Conservation (phyloP, 495 filamentous ascomycete genomes). For the Daldinia childiae region DNA sequence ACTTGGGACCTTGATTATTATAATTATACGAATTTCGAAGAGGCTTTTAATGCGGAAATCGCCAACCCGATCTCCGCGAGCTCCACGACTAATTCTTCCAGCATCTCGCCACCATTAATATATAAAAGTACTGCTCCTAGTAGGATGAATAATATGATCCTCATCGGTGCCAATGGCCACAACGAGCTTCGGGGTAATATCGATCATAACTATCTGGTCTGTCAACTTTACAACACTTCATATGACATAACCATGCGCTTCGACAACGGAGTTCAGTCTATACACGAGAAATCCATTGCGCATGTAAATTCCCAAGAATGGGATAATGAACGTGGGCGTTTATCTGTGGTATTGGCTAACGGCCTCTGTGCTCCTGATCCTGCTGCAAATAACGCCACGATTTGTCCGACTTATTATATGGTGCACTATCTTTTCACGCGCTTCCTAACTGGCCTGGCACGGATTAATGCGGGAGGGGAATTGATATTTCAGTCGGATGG, state of each 20-base stretch:
- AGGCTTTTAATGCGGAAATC: neutral
- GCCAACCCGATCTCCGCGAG: neutral
- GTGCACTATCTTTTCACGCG: constrained; percentile 6
- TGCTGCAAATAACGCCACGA: constrained; percentile 13
- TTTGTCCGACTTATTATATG: constrained; percentile 29
- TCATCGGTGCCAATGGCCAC: neutral
- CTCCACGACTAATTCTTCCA: neutral
- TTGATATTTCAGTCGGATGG: neutral
- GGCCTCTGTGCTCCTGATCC: constrained; percentile 17
- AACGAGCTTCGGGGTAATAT: neutral
- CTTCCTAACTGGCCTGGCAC: constrained; percentile 1
- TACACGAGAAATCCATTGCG: neutral
- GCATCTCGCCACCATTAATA: neutral
- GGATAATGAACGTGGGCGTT: neutral
- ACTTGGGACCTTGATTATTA: constrained; percentile 13
- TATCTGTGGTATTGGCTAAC: neutral
- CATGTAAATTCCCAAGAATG: neutral
- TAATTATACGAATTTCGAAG: neutral
- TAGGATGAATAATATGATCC: neutral
- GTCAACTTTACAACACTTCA: neutral
- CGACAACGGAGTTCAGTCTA: neutral
- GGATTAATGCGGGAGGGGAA: neutral
- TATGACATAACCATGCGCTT: neutral
- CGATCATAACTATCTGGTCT: neutral
- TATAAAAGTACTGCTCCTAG: neutral